Evolutionary conservation across 176 grass and related monocot species (phyloP).

Genomic region (Tillandsia leiboldiana): DNA sequence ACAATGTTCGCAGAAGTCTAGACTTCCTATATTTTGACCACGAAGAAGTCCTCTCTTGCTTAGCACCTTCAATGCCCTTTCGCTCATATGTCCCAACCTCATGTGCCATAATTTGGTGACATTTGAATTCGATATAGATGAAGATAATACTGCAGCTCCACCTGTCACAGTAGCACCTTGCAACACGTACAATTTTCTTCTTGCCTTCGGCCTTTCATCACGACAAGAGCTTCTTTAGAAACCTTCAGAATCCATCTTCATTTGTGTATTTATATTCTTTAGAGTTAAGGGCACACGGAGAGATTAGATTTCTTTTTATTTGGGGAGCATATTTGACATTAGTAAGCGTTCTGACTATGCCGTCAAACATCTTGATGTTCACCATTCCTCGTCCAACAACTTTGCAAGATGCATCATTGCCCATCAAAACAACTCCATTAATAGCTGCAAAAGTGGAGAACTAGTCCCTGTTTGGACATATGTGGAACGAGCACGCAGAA

Average conservation of each 20-base stretch:
- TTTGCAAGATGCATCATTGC: background rate
- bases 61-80: background rate
- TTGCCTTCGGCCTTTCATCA: slow-evolving; percentile 9
- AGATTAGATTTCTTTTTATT: slow-evolving; percentile 10
- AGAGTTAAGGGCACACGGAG: slow-evolving; percentile 8
- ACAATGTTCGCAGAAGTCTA: slow-evolving; percentile 15
- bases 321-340: background rate
- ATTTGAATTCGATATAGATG: background rate
- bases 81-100: slow-evolving; percentile 4
- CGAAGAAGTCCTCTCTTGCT: background rate
- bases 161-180: background rate
- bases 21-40: background rate
- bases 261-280: slow-evolving; percentile 3
- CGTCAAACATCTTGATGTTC: slow-evolving; percentile 14
- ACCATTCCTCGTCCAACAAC: background rate
- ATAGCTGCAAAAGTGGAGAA: background rate
- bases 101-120: background rate
- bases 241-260: background rate
- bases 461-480: slow-evolving; percentile 8
- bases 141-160: background rate
- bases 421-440: background rate
- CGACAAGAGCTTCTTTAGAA: background rate
- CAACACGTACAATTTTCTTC: background rate
- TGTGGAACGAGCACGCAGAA: slow-evolving; percentile 5
- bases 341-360: background rate